phyloP scores from a whole-genome alignment of 805 yeast species.

The Ogataea minuta region DNA sequence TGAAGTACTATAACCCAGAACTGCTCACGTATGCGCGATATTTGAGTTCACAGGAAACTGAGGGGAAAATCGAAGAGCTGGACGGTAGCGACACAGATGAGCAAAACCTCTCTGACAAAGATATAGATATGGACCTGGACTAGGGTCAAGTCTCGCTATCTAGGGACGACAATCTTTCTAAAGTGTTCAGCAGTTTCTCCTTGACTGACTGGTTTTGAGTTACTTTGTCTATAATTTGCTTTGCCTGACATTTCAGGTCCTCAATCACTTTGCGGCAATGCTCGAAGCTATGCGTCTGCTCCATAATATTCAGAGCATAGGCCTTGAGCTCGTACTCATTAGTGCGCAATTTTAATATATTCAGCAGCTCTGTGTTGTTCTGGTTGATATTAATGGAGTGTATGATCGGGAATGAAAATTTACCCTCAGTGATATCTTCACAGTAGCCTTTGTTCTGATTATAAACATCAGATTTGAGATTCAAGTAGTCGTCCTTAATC shows the following conservation, averaged over 20 bases:
- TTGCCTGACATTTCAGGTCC: conserved; percentile 27
- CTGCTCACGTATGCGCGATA: conserved; percentile 18
- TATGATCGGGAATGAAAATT: conserved; percentile 81
- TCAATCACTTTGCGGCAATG: conserved; percentile 36
- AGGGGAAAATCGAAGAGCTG: conserved; percentile 19
- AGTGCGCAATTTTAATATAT: conserved; percentile 54
- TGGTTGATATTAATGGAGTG: conserved; percentile 50
- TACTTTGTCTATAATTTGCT: conserved; percentile 22
- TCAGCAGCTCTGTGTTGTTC: conserved; percentile 40
- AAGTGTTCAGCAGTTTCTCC: conserved; percentile 7
- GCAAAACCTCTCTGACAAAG: not conserved
- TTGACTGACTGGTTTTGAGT: conserved; percentile 13
- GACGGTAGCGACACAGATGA: conserved; percentile 7
- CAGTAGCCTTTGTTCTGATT: conserved; percentile 70
- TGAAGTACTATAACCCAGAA: conserved; percentile 27
- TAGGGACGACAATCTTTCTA: conserved; percentile 11
- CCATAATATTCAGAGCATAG: conserved; percentile 49
- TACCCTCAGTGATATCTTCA: conserved; percentile 89
- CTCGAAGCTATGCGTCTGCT: conserved; percentile 39
- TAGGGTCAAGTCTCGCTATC: conserved; percentile 1
- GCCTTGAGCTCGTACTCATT: conserved; percentile 47
- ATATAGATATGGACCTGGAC: conserved; percentile 10
- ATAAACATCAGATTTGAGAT: conserved; percentile 52
- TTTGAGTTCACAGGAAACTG: conserved; percentile 15
- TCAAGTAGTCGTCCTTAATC: conserved; percentile 79